Base-by-base conservation (phyloP, 345 rosid species). In the Euphorbia pulcherrima region DNA sequence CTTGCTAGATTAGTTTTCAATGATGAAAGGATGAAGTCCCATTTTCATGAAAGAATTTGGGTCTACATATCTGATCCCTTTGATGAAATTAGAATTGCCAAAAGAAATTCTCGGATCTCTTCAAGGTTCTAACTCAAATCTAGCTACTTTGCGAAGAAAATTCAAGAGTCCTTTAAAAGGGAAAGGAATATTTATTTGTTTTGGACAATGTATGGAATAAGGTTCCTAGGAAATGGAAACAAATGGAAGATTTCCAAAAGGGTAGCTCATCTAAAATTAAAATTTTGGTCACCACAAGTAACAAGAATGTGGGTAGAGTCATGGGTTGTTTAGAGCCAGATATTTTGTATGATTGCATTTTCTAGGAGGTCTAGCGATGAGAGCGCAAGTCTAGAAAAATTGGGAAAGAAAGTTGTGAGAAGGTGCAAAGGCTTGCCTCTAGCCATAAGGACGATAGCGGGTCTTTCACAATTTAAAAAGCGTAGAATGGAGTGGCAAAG, bases 51-150 rank as follows among this genome's bases (percentile, higher is more conserved):
- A 47, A 64, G 24, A 7, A 56, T 71, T 0, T 71, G 75, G 75
- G 69, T 71, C 4, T 64, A 69, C 37, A 63, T 63, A 10, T 70
- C 74, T 4, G 35, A 64, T 17, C 55, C 69, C 8, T 63, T 71
- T 23, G 51, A 71, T 13, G 26, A 41, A 46, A 54, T 0, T 0
- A 71, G n/a, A 17, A 16, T 71, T 44, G 56, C 57, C 1, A 21
- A n/a, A 21, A 10, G 57, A 56, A 37, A 54, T 71, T 26, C 62
- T 64, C 20, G 69, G 30, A n/a, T 55, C n/a, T n/a, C n/a, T 2
- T 40, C 24, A 63, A 1, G 57, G 20, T 4, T 18, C 2, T 2
- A 3, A 48, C 4, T 37, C n/a, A 11, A 0, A 41, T 9, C 0
- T 46, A 6, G 20, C 0, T 0, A 0, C 12, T 28, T 14, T 71